Evolutionary conservation across 2,329 filamentous ascomycete species (phyloP).

Genomic region (Alternaria sp.): DNA sequence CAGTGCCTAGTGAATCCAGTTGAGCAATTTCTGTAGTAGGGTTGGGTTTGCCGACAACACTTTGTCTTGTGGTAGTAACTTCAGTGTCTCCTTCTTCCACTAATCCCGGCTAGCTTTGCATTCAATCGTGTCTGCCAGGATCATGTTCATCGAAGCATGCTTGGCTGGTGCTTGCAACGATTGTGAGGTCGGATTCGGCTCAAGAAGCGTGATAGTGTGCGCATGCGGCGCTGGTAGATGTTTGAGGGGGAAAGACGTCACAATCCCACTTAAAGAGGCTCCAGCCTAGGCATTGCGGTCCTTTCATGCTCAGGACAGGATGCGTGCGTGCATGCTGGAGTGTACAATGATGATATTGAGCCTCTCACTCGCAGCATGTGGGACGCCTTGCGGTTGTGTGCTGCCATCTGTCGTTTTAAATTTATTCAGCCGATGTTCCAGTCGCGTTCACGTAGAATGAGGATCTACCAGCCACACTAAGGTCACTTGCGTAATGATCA

Average conservation of each 20-base stretch:
- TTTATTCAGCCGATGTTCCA: neutral
- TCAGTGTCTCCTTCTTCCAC: slow-evolving; percentile 51
- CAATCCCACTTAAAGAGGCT: slow-evolving; percentile 42
- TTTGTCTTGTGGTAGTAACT: neutral
- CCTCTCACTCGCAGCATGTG: slow-evolving; percentile 24
- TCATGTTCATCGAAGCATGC: slow-evolving; percentile 57
- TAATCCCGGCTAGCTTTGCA: slow-evolving; percentile 48
- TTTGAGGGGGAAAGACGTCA: slow-evolving; percentile 40
- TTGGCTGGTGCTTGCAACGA: slow-evolving; percentile 57
- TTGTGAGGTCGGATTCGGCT: slow-evolving; percentile 40
- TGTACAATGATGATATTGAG: slow-evolving; percentile 43
- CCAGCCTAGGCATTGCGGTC: slow-evolving; percentile 32
- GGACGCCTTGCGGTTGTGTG: slow-evolving; percentile 22
- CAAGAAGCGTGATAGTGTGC: slow-evolving; percentile 42
- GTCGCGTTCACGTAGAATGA: neutral
- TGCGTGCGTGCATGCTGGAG: neutral
- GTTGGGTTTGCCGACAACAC: neutral
- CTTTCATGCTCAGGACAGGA: neutral
- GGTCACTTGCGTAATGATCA: slow-evolving; percentile 8
- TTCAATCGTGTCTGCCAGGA: slow-evolving; percentile 52
- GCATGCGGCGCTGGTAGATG: slow-evolving; percentile 34
- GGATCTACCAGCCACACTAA: neutral
- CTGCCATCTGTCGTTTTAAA: neutral
- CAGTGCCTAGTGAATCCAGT: neutral
- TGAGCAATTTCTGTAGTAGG: neutral